These are phyloP conservation scores for Viridothelium virens DNA, from an alignment of 495 filamentous ascomycete genomes.

Conservation along the genomic window DNA sequence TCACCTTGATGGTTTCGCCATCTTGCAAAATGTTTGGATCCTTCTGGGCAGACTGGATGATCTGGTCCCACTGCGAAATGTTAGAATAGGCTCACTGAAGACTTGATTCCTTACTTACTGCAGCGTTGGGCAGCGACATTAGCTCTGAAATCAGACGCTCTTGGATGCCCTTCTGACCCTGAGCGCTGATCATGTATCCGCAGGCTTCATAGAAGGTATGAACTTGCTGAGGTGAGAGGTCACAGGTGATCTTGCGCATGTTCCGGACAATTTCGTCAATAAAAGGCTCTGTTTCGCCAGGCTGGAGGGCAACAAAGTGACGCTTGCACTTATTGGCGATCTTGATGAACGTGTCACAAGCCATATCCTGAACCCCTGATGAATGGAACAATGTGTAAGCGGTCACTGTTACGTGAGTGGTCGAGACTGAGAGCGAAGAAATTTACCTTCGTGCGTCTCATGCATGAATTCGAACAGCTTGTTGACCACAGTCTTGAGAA, in stretches of 20 bases:
- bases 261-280: constrained; percentile 98
- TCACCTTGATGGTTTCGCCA: constrained; percentile 88
- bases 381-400: constrained; percentile 24
- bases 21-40: constrained; percentile 80
- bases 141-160: constrained; percentile 85
- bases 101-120: constrained; percentile 38
- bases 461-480: constrained; percentile 99
- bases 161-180: constrained; percentile 84
- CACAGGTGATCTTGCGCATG: constrained; percentile 87
- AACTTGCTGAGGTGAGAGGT: constrained; percentile 91
- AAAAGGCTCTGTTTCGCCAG: constrained; percentile 89
- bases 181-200: constrained; percentile 97
- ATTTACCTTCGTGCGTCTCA: constrained; percentile 89
- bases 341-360: constrained; percentile 99
- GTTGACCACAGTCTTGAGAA: constrained; percentile 98
- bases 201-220: constrained; percentile 99
- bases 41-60: constrained; percentile 75
- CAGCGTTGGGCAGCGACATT: constrained; percentile 85
- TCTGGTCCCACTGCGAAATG: constrained; percentile 65
- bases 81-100: constrained; percentile 20
- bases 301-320: constrained; percentile 93
- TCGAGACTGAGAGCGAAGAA: background rate
- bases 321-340: constrained; percentile 96
- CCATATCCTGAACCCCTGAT: constrained; percentile 96
- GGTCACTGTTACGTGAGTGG: background rate